Conservation (phyloP, 768 basidiomycete genomes). For the Suillus sp. region DNA sequence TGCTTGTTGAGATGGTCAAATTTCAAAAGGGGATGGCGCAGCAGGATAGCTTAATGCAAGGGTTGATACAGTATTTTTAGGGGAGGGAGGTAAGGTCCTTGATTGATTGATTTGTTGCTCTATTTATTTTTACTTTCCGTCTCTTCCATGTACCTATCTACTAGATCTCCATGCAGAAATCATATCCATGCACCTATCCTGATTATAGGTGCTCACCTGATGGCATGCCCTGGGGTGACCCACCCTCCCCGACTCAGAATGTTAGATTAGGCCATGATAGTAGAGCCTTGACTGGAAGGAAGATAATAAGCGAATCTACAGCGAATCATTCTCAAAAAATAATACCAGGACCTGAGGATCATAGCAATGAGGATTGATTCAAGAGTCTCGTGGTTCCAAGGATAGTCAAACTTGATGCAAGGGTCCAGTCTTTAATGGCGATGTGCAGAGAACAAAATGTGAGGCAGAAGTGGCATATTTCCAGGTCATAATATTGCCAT, state of each 20-base stretch:
- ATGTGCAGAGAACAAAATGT: neutral
- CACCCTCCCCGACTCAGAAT: too few relatives aligned
- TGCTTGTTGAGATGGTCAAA: constrained; percentile 70
- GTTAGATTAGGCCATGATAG: too few relatives aligned
- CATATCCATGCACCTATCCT: too few relatives aligned
- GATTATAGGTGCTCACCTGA: too few relatives aligned
- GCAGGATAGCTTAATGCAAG: constrained; percentile 84
- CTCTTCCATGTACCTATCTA: constrained; percentile 2
- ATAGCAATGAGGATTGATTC: neutral
- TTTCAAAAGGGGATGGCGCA: constrained; percentile 78
- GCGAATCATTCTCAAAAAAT: too few relatives aligned
- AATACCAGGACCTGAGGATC: too few relatives aligned
- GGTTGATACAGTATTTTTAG: constrained; percentile 80
- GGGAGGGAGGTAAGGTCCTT: constrained; percentile 61
- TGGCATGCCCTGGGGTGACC: too few relatives aligned
- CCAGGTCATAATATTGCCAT: too few relatives aligned
- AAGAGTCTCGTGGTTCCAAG: neutral
- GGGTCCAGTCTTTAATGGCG: neutral
- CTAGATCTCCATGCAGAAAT: too few relatives aligned
- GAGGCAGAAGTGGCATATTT: too few relatives aligned
- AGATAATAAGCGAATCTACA: too few relatives aligned
- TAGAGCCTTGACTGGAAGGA: too few relatives aligned
- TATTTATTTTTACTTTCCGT: neutral
- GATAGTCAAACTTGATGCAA: neutral
- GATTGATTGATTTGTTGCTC: constrained; percentile 8